Percentiles rank a stretch among this genome's conserved stretches.
Conservation (phyloP, 305 asterid genomes). For the Fraxinus velutina region DNA sequence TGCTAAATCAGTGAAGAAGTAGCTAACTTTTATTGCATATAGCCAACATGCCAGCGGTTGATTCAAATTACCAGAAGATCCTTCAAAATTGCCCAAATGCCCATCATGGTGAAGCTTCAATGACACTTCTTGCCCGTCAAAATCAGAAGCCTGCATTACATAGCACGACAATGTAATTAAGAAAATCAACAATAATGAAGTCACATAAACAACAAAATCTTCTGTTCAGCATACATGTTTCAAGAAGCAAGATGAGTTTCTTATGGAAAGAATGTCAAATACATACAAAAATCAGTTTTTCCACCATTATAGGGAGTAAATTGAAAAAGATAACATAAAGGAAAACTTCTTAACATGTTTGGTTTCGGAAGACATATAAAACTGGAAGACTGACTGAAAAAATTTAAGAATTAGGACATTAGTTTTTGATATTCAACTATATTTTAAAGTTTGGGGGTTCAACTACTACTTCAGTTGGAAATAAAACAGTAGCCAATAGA, state of each 20-base stretch:
- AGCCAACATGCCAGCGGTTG: not conserved
- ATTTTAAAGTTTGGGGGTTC: not conserved
- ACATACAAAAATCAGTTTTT: not conserved
- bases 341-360: not conserved
- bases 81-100: constrained; percentile 42
- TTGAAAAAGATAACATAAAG: not conserved
- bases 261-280: not conserved
- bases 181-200: not conserved
- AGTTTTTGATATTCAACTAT: not conserved
- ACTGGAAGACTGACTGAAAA: not conserved
- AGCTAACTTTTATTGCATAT: not conserved
- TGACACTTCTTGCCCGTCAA: constrained; percentile 42
- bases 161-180: not conserved
- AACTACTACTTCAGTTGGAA: constrained; percentile 14
- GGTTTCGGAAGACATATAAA: not conserved
- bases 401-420: not conserved
- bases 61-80: constrained; percentile 40
- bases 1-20: not conserved
- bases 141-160: constrained; percentile 34
- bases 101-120: constrained; percentile 49
- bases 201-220: not conserved
- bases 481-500: not conserved
- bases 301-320: not conserved
- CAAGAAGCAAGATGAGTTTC: not conserved
- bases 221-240: not conserved